A percentile compares a stretch with the other conserved stretches of the same genome.
Conservation (phyloP, 345 rosid species). For the Linum trigynum region DNA sequence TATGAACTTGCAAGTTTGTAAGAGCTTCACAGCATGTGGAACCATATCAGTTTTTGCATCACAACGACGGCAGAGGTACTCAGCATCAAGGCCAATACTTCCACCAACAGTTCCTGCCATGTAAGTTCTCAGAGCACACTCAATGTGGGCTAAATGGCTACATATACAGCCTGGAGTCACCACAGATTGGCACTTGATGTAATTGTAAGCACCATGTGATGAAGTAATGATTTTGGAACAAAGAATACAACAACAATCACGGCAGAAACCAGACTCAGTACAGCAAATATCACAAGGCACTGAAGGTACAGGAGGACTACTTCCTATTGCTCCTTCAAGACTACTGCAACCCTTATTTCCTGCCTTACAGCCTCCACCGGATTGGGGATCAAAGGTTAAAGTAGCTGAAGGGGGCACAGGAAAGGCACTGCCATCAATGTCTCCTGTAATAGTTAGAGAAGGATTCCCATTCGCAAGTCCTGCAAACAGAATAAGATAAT, state of each 20-base stretch:
- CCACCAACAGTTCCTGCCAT: slow-evolving; percentile 90
- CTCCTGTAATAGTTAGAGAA: slow-evolving; percentile 18
- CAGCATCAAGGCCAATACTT: slow-evolving; percentile 73
- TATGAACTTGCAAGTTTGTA: slow-evolving; percentile 46
- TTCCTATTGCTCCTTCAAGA: slow-evolving; percentile 25
- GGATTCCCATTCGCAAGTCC: neutral
- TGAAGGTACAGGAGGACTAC: slow-evolving; percentile 15
- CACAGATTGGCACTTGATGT: slow-evolving; percentile 59
- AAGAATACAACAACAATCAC: slow-evolving; percentile 77
- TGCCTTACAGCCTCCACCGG: slow-evolving; percentile 49
- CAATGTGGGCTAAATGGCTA: slow-evolving; percentile 79
- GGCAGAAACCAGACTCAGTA: slow-evolving; percentile 55
- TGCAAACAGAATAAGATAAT: neutral
- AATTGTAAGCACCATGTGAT: slow-evolving; percentile 51
- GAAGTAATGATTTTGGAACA: slow-evolving; percentile 51
- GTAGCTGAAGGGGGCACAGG: slow-evolving; percentile 24
- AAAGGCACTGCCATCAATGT: slow-evolving; percentile 13
- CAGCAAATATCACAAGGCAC: slow-evolving; percentile 87
- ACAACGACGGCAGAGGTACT: slow-evolving; percentile 77
- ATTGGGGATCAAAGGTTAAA: slow-evolving; percentile 23
- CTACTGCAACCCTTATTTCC: slow-evolving; percentile 55
- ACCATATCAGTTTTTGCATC: slow-evolving; percentile 57
- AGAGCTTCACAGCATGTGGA: slow-evolving; percentile 46
- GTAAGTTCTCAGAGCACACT: slow-evolving; percentile 71
- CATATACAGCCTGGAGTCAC: slow-evolving; percentile 44